Conservation (phyloP, 768 basidiomycete genomes). For the Russula sp. region DNA sequence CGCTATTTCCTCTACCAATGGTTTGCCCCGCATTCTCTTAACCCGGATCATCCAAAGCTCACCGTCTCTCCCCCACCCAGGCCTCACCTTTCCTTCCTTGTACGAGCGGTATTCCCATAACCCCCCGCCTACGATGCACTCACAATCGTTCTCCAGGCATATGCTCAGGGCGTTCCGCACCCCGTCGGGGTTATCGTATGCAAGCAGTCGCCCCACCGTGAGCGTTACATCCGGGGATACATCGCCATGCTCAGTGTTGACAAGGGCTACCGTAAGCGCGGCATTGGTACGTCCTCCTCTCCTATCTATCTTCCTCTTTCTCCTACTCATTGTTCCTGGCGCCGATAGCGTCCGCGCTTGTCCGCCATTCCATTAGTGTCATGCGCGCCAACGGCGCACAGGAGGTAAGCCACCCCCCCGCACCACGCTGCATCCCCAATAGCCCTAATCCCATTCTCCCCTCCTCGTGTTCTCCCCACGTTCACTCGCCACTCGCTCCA, state of each 20-base stretch:
- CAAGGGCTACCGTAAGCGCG: constrained; percentile 85
- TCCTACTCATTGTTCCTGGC: background rate
- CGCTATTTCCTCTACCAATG: constrained; percentile 96
- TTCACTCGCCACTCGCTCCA: background rate
- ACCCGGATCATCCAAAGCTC: constrained; percentile 28
- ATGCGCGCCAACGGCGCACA: constrained; percentile 82
- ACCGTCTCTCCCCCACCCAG: constrained; percentile 35
- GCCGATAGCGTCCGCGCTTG: constrained; percentile 43
- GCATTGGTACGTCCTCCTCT: constrained; percentile 77
- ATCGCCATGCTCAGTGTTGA: constrained; percentile 96
- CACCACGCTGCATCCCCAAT: constrained; percentile 22
- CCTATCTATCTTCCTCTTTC: background rate
- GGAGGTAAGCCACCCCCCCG: constrained; percentile 51
- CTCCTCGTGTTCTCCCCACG: background rate
- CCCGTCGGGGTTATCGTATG: constrained; percentile 93
- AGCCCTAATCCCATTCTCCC: constrained; percentile 6
- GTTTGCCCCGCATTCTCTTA: constrained; percentile 43
- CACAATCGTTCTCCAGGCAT: background rate
- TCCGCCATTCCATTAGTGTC: constrained; percentile 71
- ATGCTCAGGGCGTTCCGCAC: constrained; percentile 20
- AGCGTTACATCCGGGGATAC: constrained; percentile 79
- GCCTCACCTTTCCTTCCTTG: constrained; percentile 86
- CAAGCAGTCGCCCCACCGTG: constrained; percentile 88
- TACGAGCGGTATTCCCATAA: constrained; percentile 27
- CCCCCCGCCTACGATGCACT: background rate